phyloP scores from a whole-genome alignment of 2,329 filamentous ascomycete species.

The Botrytis medusae region DNA sequence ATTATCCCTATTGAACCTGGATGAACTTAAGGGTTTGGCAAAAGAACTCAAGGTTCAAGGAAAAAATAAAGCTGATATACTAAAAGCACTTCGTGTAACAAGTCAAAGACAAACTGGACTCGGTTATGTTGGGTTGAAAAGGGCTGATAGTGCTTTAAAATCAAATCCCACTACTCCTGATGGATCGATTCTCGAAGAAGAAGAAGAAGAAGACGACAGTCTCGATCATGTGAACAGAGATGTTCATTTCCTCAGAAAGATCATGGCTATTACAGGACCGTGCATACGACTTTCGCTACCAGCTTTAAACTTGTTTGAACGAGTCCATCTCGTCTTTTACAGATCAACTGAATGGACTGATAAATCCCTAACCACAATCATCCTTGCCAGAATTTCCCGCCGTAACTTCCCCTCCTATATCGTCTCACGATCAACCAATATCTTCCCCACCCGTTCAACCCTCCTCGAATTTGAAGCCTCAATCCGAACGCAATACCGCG shows the following conservation, averaged over 20 bases:
- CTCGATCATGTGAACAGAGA: conserved; percentile 60
- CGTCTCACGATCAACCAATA: conserved; percentile 84
- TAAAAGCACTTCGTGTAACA: conserved; percentile 69
- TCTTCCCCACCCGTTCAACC: conserved; percentile 74
- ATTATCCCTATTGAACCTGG: conserved; percentile 74
- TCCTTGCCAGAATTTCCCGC: conserved; percentile 84
- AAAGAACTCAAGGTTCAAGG: conserved; percentile 86
- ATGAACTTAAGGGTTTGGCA: conserved; percentile 81
- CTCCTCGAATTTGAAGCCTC: conserved; percentile 89
- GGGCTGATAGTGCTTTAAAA: conserved; percentile 42
- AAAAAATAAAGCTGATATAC: conserved; percentile 80
- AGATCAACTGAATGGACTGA: conserved; percentile 96
- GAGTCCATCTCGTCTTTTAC: conserved; percentile 95
- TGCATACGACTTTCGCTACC: conserved; percentile 77
- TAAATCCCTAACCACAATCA: conserved; percentile 92
- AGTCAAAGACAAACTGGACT: conserved; percentile 75
- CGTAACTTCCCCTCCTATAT: conserved; percentile 88
- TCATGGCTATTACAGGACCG: conserved; percentile 73
- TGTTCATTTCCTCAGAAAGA: conserved; percentile 73
- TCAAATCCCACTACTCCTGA: conserved; percentile 19
- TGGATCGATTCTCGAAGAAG: conserved; percentile 40
- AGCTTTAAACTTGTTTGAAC: conserved; percentile 80
- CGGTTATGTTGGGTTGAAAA: conserved; percentile 64
- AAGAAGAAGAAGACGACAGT: conserved; percentile 53
- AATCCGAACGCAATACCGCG: conserved; percentile 74